Base-by-base conservation (phyloP, 164 flowering plant species). In the Euptelea pleiosperma region DNA sequence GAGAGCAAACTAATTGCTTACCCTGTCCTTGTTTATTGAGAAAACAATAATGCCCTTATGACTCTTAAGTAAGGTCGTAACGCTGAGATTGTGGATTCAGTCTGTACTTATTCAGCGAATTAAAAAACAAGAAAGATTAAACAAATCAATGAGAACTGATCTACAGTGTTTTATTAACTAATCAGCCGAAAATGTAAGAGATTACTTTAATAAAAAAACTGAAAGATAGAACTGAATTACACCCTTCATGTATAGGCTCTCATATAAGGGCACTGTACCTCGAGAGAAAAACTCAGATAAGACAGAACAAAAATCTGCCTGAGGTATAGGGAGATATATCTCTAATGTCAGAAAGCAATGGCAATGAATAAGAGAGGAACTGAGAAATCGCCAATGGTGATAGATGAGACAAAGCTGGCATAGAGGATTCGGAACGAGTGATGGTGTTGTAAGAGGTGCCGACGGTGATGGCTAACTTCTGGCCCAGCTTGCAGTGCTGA, bases 401-500 rank as follows among this genome's bases (percentile, higher is more conserved):
- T 35, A 14, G 68, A 46, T 8, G 76, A 35, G 22, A 74, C 79
- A 30, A 74, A 69, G 55, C 52, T 42, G 50, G 16, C 35, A 8
- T 51, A n/a, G n/a, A n/a, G n/a, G n/a, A n/a, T n/a, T n/a, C n/a
- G n/a, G n/a, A n/a, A n/a, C n/a, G n/a, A n/a, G n/a, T n/a, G n/a
- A n/a, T n/a, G n/a, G n/a, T n/a, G n/a, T n/a, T n/a, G n/a, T n/a
- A 28, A 14, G 67, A 35, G 34, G 69, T 24, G 25, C 63, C 37
- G 3, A 66, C 70, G 6, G 12, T 54, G 14, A 64, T 44, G 33
- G 64, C 24, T 12, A 65, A 16, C 42, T 58, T 68, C 59, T 69
- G 73, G 7, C 76, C 76, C 0, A 30, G 19, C 2, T 6, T 0
- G 41, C 79, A 72, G 47, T 76, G 79, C 7, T 10, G 33, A 18